Conservation (phyloP, 2,329 filamentous ascomycete genomes). For the Diaporthe amygdali region DNA sequence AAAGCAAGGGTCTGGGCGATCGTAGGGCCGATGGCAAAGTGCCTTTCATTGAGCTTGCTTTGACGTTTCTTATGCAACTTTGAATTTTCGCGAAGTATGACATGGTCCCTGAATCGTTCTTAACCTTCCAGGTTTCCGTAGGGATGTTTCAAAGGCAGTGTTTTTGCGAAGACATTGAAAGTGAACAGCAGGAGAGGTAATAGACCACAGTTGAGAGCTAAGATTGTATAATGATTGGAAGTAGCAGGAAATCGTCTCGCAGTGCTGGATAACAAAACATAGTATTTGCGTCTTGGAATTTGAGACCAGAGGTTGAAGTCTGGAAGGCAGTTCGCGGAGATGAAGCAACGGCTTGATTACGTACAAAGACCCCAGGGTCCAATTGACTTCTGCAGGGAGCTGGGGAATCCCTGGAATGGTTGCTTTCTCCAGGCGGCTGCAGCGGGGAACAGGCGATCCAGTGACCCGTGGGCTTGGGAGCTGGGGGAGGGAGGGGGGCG, state of each 20-base stretch:
- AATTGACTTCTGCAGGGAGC: not conserved
- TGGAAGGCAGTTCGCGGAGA: not conserved
- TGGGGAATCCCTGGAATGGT: constrained; percentile 4
- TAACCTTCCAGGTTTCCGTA: not conserved
- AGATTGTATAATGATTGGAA: no score
- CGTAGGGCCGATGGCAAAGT: not conserved
- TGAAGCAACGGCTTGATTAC: not conserved
- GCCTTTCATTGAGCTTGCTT: not conserved
- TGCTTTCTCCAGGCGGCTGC: not conserved
- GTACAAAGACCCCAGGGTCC: constrained; percentile 4
- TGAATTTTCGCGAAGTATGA: not conserved
- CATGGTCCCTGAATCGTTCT: not conserved
- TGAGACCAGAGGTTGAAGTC: not conserved
- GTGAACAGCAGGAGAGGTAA: no score
- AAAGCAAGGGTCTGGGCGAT: not conserved
- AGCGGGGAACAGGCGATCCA: not conserved
- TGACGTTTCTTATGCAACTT: not conserved
- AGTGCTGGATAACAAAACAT: no score
- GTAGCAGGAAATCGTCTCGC: no score
- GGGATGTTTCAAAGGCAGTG: no score
- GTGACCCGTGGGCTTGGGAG: not conserved
- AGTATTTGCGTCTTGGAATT: not conserved
- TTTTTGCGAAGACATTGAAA: no score
- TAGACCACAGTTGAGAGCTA: no score
- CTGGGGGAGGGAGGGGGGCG: not conserved